These are phyloP conservation scores for Vigna reflexopilosa DNA, from an alignment of 306 rosid species.

Conservation along the genomic window DNA sequence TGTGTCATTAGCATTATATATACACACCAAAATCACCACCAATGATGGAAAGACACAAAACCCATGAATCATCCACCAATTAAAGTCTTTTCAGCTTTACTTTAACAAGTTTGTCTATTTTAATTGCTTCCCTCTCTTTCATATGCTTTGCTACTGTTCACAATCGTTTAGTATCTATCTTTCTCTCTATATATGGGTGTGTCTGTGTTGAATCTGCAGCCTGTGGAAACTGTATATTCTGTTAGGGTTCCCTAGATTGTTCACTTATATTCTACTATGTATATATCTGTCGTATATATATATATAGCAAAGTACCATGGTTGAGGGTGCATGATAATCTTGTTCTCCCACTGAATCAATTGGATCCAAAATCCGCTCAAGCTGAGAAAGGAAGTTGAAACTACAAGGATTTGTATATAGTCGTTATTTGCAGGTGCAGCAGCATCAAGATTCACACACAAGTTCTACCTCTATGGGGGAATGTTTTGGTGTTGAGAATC, in stretches of 20 bases:
- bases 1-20: not conserved
- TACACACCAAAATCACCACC: not conserved
- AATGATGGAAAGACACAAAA: constrained; percentile 23
- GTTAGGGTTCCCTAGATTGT: constrained; percentile 55
- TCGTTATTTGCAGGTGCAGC: constrained; percentile 94
- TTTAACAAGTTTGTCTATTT: constrained; percentile 9
- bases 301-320: constrained; percentile 19
- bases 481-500: constrained; percentile 71
- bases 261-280: not conserved
- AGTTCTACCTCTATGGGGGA: not conserved
- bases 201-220: not conserved
- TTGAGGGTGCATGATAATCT: constrained; percentile 22
- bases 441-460: constrained; percentile 89
- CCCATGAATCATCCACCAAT: constrained; percentile 46
- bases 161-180: not conserved
- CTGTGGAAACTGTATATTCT: constrained; percentile 48
- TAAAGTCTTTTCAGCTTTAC: constrained; percentile 30
- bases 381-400: not conserved
- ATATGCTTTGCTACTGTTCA: not conserved
- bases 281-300: constrained; percentile 4
- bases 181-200: not conserved
- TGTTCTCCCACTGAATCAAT: constrained; percentile 20
- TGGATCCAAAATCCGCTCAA: constrained; percentile 8
- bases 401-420: constrained; percentile 8
- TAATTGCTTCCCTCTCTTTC: not conserved